Evolutionary conservation across 768 basidiomycete genomes (phyloP).

Genomic region (Lanmaoa rubissima): DNA sequence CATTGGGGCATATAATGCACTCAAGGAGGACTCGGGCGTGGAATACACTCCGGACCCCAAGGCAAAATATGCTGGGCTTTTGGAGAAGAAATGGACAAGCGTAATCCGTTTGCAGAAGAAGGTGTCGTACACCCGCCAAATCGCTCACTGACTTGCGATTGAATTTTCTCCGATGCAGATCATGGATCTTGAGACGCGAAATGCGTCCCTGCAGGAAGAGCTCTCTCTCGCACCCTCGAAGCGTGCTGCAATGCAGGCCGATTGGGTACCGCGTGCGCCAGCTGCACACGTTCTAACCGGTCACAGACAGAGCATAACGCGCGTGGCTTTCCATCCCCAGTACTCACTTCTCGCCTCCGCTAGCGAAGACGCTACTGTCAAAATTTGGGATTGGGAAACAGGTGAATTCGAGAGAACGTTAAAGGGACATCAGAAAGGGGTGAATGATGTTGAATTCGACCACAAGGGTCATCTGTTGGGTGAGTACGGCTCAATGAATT

Average conservation of each 20-base stretch:
- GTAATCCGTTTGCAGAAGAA: slow-evolving; percentile 96
- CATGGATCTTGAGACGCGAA: slow-evolving; percentile 89
- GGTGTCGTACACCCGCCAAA: slow-evolving; percentile 41
- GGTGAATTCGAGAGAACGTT: slow-evolving; percentile 90
- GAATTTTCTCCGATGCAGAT: slow-evolving; percentile 51
- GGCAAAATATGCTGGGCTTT: slow-evolving; percentile 78
- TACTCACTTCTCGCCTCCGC: slow-evolving; percentile 82
- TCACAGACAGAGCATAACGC: slow-evolving; percentile 73
- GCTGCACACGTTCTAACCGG: slow-evolving; percentile 76
- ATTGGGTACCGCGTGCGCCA: slow-evolving; percentile 88
- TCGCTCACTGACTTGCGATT: slow-evolving; percentile 4
- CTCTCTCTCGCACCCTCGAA: slow-evolving; percentile 47
- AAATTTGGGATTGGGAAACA: slow-evolving; percentile 97
- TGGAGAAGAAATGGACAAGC: slow-evolving; percentile 98
- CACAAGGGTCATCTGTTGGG: slow-evolving; percentile 81
- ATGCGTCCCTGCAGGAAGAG: slow-evolving; percentile 77
- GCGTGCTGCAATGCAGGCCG: slow-evolving; percentile 62
- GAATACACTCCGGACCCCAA: slow-evolving; percentile 83
- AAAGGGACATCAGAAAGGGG: slow-evolving; percentile 88
- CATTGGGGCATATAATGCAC: slow-evolving; percentile 56
- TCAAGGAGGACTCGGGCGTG: slow-evolving; percentile 51
- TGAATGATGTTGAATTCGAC: slow-evolving; percentile 87
- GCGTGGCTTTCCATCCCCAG: slow-evolving; percentile 82
- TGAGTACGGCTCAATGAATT: slow-evolving; percentile 32
- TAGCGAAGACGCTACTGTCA: slow-evolving; percentile 86